Base-by-base conservation (phyloP, 1,284 basidiomycete genomes). In the Moesziomyces aphidis region DNA sequence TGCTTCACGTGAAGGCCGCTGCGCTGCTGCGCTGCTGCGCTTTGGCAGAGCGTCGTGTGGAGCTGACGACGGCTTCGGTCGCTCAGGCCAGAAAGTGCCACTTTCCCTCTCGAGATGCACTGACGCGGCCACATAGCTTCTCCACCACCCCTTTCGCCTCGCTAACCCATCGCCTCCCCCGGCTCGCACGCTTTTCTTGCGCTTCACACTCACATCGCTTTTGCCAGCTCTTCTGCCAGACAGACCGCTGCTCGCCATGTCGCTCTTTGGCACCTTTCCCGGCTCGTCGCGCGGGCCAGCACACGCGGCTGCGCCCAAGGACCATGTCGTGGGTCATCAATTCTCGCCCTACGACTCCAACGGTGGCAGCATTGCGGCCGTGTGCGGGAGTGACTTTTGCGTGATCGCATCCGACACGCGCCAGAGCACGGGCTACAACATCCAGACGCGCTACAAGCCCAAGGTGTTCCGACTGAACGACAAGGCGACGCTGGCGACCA, bases 381-480 rank as follows among this genome's bases (percentile, higher is more conserved):
- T 84, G 34, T 80, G 80, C 36, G 83, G 83, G 23, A 68, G 68
- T 15, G 82, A 84, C 65, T 84, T 83, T 47, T 84, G 83, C 60
- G 82, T 84, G 23, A 70, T 84, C 42, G 83, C 83, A 8, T 83
- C 82, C 46, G 83, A 84, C 55, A 84, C 83, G 1, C 73, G 83
- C 39, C 82, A 83, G 57, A 67, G 60, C 49, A 80, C 80, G 13
- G 83, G 83, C 7, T 84, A 84, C 73, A 83, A 81, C 73, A 84
- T 84, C 60, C 82, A 83, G 50, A 84, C 83, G 13, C 75, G 83
- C 23, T 83, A 83, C 77, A 84, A 84, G 70, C 83, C 83, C 65
- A 83, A 83, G 54, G 83, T 84, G n/a, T 80, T 79, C 54, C 80
- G 82, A 28, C 74, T 84, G 53, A 84, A 75, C 45, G 82, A 84